Percentiles rank a stretch among this genome's conserved stretches.
Evolutionary conservation across 2,329 filamentous ascomycete genomes (phyloP).

Genomic region (Remersonia thermophila): DNA sequence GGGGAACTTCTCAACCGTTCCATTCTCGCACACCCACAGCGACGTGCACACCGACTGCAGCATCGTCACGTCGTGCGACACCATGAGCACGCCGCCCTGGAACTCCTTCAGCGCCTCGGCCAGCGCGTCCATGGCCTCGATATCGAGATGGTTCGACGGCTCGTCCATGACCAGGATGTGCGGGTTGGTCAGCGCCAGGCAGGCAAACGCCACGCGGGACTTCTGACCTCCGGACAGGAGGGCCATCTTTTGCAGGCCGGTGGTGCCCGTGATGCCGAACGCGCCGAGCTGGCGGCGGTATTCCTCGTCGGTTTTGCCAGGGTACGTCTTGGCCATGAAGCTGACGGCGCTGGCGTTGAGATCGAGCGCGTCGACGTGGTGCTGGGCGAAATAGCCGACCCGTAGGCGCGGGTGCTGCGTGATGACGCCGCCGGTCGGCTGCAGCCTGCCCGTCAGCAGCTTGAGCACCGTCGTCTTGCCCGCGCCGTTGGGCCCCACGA

Average conservation of each 20-base stretch:
- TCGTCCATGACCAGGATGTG: constrained; percentile 98
- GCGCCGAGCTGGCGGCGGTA: constrained; percentile 92
- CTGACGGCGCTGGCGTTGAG: constrained; percentile 78
- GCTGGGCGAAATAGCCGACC: constrained; percentile 94
- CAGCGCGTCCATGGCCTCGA: constrained; percentile 96
- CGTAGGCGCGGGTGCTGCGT: constrained; percentile 79
- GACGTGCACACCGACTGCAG: constrained; percentile 89
- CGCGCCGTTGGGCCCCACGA: constrained; percentile 97
- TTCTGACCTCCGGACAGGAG: constrained; percentile 94
- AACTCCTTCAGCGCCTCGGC: constrained; percentile 74
- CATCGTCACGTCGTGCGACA: constrained; percentile 98
- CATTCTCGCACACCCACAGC: constrained; percentile 92
- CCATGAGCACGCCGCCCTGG: constrained; percentile 93
- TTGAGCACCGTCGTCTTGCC: constrained; percentile 98
- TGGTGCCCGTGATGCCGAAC: constrained; percentile 83
- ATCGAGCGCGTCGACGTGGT: constrained; percentile 94
- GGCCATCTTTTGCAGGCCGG: constrained; percentile 90
- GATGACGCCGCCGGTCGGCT: constrained; percentile 67
- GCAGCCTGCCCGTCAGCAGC: constrained; percentile 79
- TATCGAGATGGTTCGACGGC: constrained; percentile 96
- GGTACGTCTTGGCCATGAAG: constrained; percentile 91
- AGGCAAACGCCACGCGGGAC: constrained; percentile 96
- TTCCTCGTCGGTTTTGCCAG: constrained; percentile 86
- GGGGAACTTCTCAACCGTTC: constrained; percentile 89
- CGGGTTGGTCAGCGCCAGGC: constrained; percentile 80